Conservation (phyloP, 805 yeast genomes). For the Candida xiaguanensis region DNA sequence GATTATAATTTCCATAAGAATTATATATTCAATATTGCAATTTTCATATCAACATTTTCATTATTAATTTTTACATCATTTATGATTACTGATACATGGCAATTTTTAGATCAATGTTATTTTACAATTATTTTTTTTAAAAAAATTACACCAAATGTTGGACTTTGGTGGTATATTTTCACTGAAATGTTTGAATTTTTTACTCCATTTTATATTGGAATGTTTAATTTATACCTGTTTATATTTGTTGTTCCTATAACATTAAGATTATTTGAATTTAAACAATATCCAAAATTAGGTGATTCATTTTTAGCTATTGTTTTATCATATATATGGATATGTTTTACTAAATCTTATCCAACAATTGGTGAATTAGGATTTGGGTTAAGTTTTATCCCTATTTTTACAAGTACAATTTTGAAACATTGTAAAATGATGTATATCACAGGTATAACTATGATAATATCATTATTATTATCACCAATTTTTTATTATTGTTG, state of each 20-base stretch:
- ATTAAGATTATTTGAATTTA: constrained; percentile 49
- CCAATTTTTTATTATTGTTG: constrained; percentile 92
- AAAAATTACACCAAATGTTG: constrained; percentile 84
- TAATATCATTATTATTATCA: constrained; percentile 56
- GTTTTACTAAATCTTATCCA: constrained; percentile 82
- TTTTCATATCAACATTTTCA: constrained; percentile 14
- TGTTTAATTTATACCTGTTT: constrained; percentile 73
- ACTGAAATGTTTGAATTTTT: constrained; percentile 92
- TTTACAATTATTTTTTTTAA: constrained; percentile 55
- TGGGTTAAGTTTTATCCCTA: constrained; percentile 33
- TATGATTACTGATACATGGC: constrained; percentile 22
- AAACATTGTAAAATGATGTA: constrained; percentile 48
- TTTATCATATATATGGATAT: constrained; percentile 40
- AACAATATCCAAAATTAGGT: constrained; percentile 7
- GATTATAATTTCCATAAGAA: constrained; percentile 6
- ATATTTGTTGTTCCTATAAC: constrained; percentile 73
- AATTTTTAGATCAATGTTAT: constrained; percentile 38
- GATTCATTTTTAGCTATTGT: constrained; percentile 58
- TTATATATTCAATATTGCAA: constrained; percentile 17
- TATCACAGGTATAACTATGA: constrained; percentile 44
- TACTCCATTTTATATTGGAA: constrained; percentile 74
- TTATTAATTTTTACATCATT: constrained; percentile 26
- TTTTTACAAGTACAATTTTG: constrained; percentile 45
- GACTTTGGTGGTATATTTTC: constrained; percentile 98
- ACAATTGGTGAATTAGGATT: constrained; percentile 70